Percentiles rank a stretch among this genome's conserved stretches.
These are phyloP conservation scores for Suhomyces sp. DNA, from an alignment of 805 yeast species.

Conservation along the genomic window DNA sequence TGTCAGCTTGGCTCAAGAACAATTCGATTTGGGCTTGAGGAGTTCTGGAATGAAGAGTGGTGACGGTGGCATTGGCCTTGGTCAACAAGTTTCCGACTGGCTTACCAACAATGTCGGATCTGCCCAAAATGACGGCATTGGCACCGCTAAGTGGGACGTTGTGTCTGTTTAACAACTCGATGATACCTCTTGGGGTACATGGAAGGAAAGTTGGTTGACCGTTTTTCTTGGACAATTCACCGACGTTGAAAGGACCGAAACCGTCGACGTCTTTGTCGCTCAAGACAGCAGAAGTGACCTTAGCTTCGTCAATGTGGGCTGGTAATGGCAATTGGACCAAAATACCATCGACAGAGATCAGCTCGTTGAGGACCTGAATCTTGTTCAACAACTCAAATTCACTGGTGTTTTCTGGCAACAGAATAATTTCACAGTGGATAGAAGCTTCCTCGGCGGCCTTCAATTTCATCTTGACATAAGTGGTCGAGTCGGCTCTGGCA, in stretches of 20 bases:
- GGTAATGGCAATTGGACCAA: constrained; percentile 80
- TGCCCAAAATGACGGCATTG: constrained; percentile 78
- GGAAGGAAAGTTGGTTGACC: constrained; percentile 73
- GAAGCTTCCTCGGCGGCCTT: constrained; percentile 74
- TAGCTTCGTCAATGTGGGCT: constrained; percentile 61
- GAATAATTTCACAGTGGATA: constrained; percentile 57
- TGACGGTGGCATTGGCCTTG: constrained; percentile 72
- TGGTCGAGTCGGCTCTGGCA: constrained; percentile 71
- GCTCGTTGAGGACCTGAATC: constrained; percentile 57
- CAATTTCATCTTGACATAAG: constrained; percentile 76
- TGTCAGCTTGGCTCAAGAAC: constrained; percentile 66
- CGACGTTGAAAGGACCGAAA: constrained; percentile 72
- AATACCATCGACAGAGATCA: constrained; percentile 63
- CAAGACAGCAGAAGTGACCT: constrained; percentile 62
- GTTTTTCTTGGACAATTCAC: constrained; percentile 70
- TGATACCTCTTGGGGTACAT: constrained; percentile 81
- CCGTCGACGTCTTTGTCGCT: constrained; percentile 81
- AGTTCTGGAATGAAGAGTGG: constrained; percentile 69
- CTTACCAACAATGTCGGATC: constrained; percentile 83
- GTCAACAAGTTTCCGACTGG: constrained; percentile 72
- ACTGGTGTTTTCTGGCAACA: constrained; percentile 53
- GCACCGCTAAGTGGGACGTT: constrained; percentile 58
- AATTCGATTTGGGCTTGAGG: constrained; percentile 45
- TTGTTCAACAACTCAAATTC: constrained; percentile 54
- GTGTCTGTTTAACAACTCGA: constrained; percentile 58